These are phyloP conservation scores for Penicillium silybi DNA, from an alignment of 495 filamentous ascomycete genomes.

Conservation along the genomic window DNA sequence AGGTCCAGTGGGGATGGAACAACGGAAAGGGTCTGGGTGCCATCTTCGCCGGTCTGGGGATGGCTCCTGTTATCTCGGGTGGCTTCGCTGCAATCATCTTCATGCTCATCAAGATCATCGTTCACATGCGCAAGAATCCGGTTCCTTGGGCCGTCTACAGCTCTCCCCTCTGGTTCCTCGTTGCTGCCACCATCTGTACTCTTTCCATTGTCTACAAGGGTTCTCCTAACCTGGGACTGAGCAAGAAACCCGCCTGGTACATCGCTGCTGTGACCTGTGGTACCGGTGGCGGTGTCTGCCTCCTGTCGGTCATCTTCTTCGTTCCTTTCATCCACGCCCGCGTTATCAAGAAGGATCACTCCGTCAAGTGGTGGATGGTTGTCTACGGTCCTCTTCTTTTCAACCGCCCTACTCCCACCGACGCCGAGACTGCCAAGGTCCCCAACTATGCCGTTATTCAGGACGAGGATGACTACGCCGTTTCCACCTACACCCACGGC, in stretches of 20 bases:
- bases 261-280: slow-evolving; percentile 55
- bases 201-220: slow-evolving; percentile 64
- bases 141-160: slow-evolving; percentile 54
- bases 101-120: slow-evolving; percentile 56
- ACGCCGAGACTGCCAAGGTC: slow-evolving; percentile 43
- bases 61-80: slow-evolving; percentile 57
- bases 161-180: slow-evolving; percentile 56
- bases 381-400: slow-evolving; percentile 51
- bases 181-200: slow-evolving; percentile 54
- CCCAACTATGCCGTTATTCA: slow-evolving; percentile 54
- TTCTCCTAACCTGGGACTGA: slow-evolving; percentile 51
- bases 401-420: slow-evolving; percentile 36
- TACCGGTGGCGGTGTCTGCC: slow-evolving; percentile 44
- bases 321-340: slow-evolving; percentile 53
- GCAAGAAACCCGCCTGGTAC: slow-evolving; percentile 53
- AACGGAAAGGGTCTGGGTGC: slow-evolving; percentile 54
- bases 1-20: slow-evolving; percentile 64
- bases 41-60: slow-evolving; percentile 58
- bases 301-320: slow-evolving; percentile 56
- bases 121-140: slow-evolving; percentile 55
- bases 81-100: slow-evolving; percentile 56
- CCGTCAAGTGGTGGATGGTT: slow-evolving; percentile 52
- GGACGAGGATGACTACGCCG: slow-evolving; percentile 31
- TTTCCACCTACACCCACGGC: slow-evolving; percentile 20
- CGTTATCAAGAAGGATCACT: slow-evolving; percentile 52